Evolutionary conservation across 2,329 filamentous ascomycete species (phyloP).

Genomic region (Trichoderma sp.): DNA sequence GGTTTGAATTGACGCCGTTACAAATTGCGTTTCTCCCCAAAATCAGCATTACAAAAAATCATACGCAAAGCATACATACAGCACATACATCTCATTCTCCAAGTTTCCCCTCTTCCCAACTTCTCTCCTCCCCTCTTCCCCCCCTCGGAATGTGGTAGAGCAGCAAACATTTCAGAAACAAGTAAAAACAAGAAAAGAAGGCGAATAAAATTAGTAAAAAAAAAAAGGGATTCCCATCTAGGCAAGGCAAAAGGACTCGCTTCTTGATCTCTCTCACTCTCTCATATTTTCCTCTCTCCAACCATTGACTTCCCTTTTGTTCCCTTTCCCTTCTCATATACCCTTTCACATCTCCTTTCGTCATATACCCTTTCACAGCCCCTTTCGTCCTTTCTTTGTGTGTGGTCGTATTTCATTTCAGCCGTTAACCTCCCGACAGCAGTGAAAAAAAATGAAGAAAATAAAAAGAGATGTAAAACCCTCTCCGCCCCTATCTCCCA

Average conservation of each 20-base stretch:
- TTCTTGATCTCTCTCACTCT: background rate
- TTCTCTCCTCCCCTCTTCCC: background rate
- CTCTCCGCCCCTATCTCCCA: background rate
- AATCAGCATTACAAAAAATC: constrained; percentile 19
- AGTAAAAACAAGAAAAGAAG: background rate
- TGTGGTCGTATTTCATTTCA: constrained; percentile 8
- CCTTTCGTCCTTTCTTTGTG: background rate
- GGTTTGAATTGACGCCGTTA: background rate
- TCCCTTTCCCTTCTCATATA: background rate
- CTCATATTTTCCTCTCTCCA: background rate
- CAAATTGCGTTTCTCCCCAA: background rate
- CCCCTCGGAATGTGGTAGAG: background rate
- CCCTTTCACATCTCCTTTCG: background rate
- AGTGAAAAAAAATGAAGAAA: background rate
- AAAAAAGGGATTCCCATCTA: constrained; percentile 8
- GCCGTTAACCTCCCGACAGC: constrained; percentile 1
- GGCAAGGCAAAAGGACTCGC: constrained; percentile 2
- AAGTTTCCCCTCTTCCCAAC: background rate
- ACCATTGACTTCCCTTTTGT: background rate
- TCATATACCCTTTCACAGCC: background rate
- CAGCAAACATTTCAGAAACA: background rate
- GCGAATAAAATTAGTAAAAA: constrained; percentile 7
- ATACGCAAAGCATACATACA: constrained; percentile 17
- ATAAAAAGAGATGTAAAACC: background rate
- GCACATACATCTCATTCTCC: background rate